These are phyloP conservation scores for Hypsizygus marmoreus DNA, from an alignment of 768 basidiomycete species.

Conservation along the genomic window DNA sequence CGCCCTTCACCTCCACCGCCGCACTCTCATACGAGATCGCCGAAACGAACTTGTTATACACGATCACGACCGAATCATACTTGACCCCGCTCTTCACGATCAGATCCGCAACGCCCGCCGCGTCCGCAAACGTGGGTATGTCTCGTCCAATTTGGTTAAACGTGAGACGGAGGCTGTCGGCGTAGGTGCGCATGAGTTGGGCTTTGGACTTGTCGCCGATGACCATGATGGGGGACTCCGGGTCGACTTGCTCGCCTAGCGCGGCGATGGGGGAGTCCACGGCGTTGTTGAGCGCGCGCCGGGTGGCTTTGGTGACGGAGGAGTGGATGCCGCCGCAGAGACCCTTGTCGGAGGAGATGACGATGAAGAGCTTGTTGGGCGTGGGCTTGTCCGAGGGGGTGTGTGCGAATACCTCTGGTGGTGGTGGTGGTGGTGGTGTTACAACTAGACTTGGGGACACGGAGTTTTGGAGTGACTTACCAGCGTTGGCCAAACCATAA, in stretches of 20 bases:
- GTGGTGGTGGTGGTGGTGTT: conserved; percentile 1
- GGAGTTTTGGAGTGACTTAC: conserved; percentile 47
- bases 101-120: conserved; percentile 90
- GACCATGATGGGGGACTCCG: conserved; percentile 75
- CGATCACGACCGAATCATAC: conserved; percentile 81
- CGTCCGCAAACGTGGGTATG: conserved; percentile 96
- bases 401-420: conserved; percentile 85
- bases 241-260: conserved; percentile 46
- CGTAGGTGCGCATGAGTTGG: conserved; percentile 73
- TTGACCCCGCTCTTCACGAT: conserved; percentile 83
- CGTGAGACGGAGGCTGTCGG: conserved; percentile 72
- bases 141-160: conserved; percentile 99
- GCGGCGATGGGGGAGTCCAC: conserved; percentile 51
- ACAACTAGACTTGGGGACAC: too few relatives aligned
- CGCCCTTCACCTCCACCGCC: conserved; percentile 76
- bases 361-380: conserved; percentile 86
- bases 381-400: conserved; percentile 65
- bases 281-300: conserved; percentile 62
- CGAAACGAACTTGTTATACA: conserved; percentile 86
- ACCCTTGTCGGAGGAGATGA: conserved; percentile 97
- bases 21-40: conserved; percentile 89
- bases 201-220: conserved; percentile 98
- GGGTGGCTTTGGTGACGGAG: conserved; percentile 88
- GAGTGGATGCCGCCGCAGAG: conserved; percentile 99
- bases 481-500: conserved; percentile 90